Base-by-base conservation (phyloP, 192 early-diverging fungal species). In the Coemansia erecta region DNA sequence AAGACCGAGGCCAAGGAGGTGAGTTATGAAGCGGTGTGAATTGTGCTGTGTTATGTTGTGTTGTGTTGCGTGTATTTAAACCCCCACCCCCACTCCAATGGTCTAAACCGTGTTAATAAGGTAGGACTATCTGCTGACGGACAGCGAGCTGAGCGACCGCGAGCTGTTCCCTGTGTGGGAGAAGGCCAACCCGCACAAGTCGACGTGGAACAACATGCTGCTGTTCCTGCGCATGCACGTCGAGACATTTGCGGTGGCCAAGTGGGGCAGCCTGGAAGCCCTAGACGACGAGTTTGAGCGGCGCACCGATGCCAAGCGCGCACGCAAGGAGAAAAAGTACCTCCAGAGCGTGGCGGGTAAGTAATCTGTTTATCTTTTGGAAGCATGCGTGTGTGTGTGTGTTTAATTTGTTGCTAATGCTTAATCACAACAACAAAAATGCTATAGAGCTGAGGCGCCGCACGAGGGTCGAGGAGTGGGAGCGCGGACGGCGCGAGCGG, bases 161-260 rank as follows among this genome's bases (percentile, higher is more conserved):
- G 83, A 85, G 15, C 63, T 86, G 40, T 82, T 99, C 22, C 91
- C 93, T 0, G 80, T 82, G 43, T 95, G 92, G 89, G 85, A 88
- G 33, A 88, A 90, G 60, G 88, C 94, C 24, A 99, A 99, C 64
- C 97, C 97, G 23, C 91, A 90, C 62, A 97, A 97, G 61, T 85
- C 90, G 0, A 94, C 92, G 2, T 99, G 93, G 87, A 93, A 92
- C 78, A 94, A 94, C 75, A 99, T 99, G 97, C 85, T 94, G 69
- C 76, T 98, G 17, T 98, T 92, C 58, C 78, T 96, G 17, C 83
- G 94, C 14, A 77, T 80, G 57, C 89, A 92, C 66, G 86, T 98
- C 5, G 97, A 99, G 68, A 77, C 66, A n/a, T 99, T 92, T 81
- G 95, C 95, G 8, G 85, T 90, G 53, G 85, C 92, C 43, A 98